Percentiles rank a stretch among this genome's conserved stretches.
Evolutionary conservation across 176 grass and related monocot genomes (phyloP).

Genomic region (Aegilops tauschii): DNA sequence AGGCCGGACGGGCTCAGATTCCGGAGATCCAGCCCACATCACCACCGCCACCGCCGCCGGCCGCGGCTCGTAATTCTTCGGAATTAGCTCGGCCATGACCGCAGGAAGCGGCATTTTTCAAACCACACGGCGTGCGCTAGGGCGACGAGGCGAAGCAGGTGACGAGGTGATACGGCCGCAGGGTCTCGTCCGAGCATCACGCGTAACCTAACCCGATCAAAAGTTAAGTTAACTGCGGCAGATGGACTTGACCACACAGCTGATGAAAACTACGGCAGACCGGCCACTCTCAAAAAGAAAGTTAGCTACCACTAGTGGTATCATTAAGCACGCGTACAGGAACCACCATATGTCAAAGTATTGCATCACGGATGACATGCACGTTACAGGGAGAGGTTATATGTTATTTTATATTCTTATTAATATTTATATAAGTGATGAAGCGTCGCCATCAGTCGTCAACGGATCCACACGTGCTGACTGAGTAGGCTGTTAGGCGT

Average conservation of each 20-base stretch:
- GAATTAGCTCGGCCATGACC: not conserved
- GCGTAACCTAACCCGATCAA: not conserved
- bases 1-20: no score
- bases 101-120: not conserved
- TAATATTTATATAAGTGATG: not conserved
- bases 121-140: not conserved
- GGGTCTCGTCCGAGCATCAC: not conserved
- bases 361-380: constrained; percentile 35
- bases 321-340: not conserved
- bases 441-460: constrained; percentile 13
- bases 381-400: not conserved
- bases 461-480: constrained; percentile 35
- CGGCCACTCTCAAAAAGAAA: not conserved
- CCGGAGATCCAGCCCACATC: no score
- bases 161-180: not conserved
- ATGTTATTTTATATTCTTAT: not conserved
- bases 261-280: not conserved
- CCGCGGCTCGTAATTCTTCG: not conserved
- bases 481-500: not conserved
- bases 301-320: not conserved
- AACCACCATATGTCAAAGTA: constrained; percentile 5
- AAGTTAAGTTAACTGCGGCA: not conserved
- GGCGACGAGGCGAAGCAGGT: not conserved
- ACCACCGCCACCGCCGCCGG: no score
- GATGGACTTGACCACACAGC: not conserved